These are phyloP conservation scores for Pseudonitzschia pungens DNA, from an alignment of 108 stramenopile species.

Conservation along the genomic window DNA sequence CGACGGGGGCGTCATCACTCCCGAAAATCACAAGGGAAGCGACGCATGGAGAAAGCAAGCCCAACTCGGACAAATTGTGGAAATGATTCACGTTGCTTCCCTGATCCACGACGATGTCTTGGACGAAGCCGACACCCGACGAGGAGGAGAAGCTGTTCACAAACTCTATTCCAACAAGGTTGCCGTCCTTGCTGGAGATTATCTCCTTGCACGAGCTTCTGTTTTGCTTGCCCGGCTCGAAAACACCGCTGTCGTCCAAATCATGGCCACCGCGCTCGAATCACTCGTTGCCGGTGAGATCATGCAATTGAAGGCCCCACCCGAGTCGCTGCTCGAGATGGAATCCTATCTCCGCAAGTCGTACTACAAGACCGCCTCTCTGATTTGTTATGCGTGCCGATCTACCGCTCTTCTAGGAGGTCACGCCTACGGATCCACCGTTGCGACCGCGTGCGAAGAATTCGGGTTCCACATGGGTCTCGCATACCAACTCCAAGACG, in stretches of 20 bases:
- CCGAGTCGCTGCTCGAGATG: conserved; percentile 88
- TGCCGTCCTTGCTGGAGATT: conserved; percentile 98
- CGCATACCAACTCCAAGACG: conserved; percentile 96
- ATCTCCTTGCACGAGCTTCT: conserved; percentile 91
- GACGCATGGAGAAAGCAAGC: conserved; percentile 86
- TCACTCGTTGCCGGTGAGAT: conserved; percentile 95
- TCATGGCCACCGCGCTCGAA: conserved; percentile 97
- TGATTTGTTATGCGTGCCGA: conserved; percentile 91
- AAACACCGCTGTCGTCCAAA: conserved; percentile 94
- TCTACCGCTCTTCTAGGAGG: conserved; percentile 91
- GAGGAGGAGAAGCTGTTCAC: conserved; percentile 96
- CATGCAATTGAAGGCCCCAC: conserved; percentile 92
- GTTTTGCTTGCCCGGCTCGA: conserved; percentile 89
- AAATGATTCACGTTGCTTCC: conserved; percentile 98
- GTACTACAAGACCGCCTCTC: conserved; percentile 98
- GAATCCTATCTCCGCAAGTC: conserved; percentile 89
- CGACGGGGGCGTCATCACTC: conserved; percentile 62
- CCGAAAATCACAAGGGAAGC: conserved; percentile 77
- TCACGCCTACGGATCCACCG: conserved; percentile 79
- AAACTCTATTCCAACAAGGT: conserved; percentile 99
- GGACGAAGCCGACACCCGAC: conserved; percentile 94
- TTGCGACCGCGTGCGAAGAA: conserved; percentile 92
- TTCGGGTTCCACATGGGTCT: conserved; percentile 97
- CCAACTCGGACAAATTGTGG: conserved; percentile 95
- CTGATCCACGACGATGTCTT: conserved; percentile 98